Evolutionary conservation across 2,329 filamentous ascomycete genomes (phyloP).

Genomic region (Pseudogymnoascus sp.): DNA sequence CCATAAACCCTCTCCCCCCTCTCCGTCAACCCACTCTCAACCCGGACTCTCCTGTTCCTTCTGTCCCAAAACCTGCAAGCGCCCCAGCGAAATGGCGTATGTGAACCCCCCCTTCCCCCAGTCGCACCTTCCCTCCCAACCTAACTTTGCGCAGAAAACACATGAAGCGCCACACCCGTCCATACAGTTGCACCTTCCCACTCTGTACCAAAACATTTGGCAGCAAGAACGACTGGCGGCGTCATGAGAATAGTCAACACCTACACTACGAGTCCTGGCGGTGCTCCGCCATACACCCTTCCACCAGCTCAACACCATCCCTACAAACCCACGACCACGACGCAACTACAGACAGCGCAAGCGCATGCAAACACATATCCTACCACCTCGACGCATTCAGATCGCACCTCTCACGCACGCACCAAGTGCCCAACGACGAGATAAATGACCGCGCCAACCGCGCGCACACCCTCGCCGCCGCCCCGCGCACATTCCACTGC

Average conservation of each 20-base stretch:
- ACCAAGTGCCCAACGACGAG: conserved; percentile 22
- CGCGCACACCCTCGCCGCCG: conserved; percentile 35
- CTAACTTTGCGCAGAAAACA: conserved; percentile 58
- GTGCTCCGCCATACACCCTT: conserved; percentile 42
- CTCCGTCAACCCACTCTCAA: conserved; percentile 19
- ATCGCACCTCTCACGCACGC: conserved; percentile 46
- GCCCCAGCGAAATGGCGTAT: conserved; percentile 53
- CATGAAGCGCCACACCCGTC: conserved; percentile 69
- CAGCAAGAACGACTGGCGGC: conserved; percentile 92
- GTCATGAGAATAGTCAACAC: conserved; percentile 79
- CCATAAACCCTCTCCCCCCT: conserved; percentile 8
- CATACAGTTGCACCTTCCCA: conserved; percentile 72
- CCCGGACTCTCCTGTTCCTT: conserved; percentile 17
- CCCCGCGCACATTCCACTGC: conserved; percentile 71
- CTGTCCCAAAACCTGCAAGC: conserved; percentile 33
- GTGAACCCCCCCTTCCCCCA: conserved; percentile 17
- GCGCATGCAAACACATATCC: conserved; percentile 45
- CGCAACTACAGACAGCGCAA: conserved; percentile 32
- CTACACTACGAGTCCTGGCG: conserved; percentile 64
- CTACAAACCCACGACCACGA: conserved; percentile 5
- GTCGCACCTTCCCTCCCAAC: conserved; percentile 7
- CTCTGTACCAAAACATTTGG: conserved; percentile 69
- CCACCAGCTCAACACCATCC: background rate
- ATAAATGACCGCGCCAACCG: background rate
- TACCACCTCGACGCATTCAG: conserved; percentile 53